Percentiles rank a stretch among this genome's conserved stretches.
Conservation (phyloP, 768 basidiomycete genomes). For the Suillus brevipes region DNA sequence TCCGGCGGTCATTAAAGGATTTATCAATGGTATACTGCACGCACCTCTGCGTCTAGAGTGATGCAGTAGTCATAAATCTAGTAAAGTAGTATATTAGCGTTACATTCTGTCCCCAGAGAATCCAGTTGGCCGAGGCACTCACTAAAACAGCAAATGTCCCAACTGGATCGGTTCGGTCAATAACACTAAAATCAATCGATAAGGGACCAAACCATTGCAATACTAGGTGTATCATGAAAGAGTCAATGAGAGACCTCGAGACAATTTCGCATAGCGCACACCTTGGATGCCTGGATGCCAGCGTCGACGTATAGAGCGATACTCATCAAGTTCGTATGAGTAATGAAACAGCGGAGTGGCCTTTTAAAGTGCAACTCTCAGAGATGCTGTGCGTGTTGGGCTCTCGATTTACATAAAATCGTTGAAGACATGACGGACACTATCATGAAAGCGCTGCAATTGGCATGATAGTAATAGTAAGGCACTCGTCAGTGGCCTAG, state of each 20-base stretch:
- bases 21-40: not conserved
- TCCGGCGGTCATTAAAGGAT: not conserved
- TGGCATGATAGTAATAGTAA: too few relatives aligned
- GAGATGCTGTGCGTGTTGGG: too few relatives aligned
- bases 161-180: not conserved
- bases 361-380: too few relatives aligned
- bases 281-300: not conserved
- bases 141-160: not conserved
- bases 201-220: not conserved
- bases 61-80: slow-evolving; percentile 24
- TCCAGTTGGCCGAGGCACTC: not conserved
- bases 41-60: slow-evolving; percentile 25
- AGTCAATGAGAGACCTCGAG: not conserved
- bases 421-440: too few relatives aligned
- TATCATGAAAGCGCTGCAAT: too few relatives aligned
- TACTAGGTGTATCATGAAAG: not conserved
- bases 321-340: not conserved
- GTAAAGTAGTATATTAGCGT: not conserved
- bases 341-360: too few relatives aligned
- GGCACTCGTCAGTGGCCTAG: too few relatives aligned
- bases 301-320: not conserved
- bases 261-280: not conserved
- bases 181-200: not conserved
- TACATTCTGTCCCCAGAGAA: not conserved
- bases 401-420: too few relatives aligned